These are phyloP conservation scores for Pleomassaria siparia DNA, from an alignment of 2,329 filamentous ascomycete species.

Conservation along the genomic window DNA sequence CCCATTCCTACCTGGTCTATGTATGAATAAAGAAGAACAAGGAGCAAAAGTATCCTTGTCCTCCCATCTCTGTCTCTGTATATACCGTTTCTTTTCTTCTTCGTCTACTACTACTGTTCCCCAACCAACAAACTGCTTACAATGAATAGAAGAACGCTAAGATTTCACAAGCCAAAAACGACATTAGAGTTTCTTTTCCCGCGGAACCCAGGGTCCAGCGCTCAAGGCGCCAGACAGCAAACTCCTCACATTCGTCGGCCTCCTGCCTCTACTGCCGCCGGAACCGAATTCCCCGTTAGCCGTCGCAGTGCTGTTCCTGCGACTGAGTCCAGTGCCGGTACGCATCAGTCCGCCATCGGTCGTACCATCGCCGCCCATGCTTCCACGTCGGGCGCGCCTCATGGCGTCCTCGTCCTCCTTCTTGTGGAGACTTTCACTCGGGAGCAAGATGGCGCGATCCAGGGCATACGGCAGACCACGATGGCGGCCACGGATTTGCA, in stretches of 20 bases:
- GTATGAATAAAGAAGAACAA: too few relatives aligned
- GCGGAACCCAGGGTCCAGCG: conserved; percentile 31
- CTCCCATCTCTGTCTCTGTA: too few relatives aligned
- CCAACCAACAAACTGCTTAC: too few relatives aligned
- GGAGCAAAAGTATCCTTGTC: too few relatives aligned
- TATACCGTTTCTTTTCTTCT: too few relatives aligned
- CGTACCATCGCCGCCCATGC: conserved; percentile 19
- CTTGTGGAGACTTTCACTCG: conserved; percentile 63
- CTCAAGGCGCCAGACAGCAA: conserved; percentile 29
- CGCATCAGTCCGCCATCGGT: conserved; percentile 13
- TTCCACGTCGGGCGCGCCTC: conserved; percentile 38
- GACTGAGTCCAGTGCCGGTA: conserved; percentile 20
- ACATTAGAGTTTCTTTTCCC: conserved; percentile 20
- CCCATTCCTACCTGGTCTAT: too few relatives aligned
- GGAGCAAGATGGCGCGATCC: conserved; percentile 69
- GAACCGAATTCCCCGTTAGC: conserved; percentile 3
- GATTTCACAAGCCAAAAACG: too few relatives aligned
- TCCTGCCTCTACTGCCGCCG: conserved; percentile 9
- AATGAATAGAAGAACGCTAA: too few relatives aligned
- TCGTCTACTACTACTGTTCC: too few relatives aligned
- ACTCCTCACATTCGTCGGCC: conserved; percentile 15
- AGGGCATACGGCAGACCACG: conserved; percentile 67
- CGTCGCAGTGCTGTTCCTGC: conserved; percentile 10
- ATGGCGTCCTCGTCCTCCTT: conserved; percentile 59
- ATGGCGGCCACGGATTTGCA: conserved; percentile 67